phyloP scores from a whole-genome alignment of 2,329 filamentous ascomycete species.

The Sporothrix humicola region DNA sequence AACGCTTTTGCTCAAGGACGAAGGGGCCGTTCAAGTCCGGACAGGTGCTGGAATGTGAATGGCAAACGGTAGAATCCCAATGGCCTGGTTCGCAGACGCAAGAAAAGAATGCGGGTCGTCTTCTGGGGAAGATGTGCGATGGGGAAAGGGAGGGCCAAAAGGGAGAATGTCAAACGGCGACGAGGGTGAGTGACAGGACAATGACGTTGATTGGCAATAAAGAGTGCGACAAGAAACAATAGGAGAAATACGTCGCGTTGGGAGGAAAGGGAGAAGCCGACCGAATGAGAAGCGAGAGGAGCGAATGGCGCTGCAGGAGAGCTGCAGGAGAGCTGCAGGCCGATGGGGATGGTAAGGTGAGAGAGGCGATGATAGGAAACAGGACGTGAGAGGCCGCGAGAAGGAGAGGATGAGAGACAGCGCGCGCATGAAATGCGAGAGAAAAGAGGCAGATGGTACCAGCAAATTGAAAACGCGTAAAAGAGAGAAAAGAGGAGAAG shows the following conservation, averaged over 20 bases:
- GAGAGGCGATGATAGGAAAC: constrained; percentile 3
- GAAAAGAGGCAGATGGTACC: constrained; percentile 3
- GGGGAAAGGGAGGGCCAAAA: not conserved
- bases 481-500: constrained; percentile 19
- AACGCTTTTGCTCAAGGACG: not conserved
- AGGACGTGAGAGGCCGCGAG: not conserved
- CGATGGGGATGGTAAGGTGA: constrained; percentile 17
- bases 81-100: constrained; percentile 18
- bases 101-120: constrained; percentile 24
- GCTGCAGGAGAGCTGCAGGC: constrained; percentile 15
- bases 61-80: constrained; percentile 12
- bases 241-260: constrained; percentile 17
- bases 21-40: not conserved
- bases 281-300: not conserved
- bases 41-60: not conserved
- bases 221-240: not conserved
- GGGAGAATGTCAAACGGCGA: constrained; percentile 5
- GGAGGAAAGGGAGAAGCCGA: not conserved
- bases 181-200: not conserved
- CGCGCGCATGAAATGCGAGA: constrained; percentile 2
- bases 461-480: constrained; percentile 28
- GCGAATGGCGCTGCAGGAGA: not conserved
- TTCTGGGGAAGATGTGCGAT: not conserved
- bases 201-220: constrained; percentile 14
- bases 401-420: not conserved